Base-by-base conservation (phyloP, 352 stramenopile genomes). In the Phytophthora palmivora region DNA sequence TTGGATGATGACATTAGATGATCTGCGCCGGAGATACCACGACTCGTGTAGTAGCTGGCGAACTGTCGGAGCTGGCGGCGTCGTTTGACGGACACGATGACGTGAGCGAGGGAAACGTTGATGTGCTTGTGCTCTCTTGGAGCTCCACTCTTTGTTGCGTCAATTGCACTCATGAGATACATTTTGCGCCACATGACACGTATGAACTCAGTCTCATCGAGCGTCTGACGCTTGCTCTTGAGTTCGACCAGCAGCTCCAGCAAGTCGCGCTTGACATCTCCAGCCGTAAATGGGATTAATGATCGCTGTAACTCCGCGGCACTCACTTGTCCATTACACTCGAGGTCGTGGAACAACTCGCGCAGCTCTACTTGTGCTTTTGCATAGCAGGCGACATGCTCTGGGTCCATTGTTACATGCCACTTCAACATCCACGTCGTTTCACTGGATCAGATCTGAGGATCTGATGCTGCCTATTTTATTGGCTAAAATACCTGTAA, bases 11-110 rank as follows among this genome's bases (percentile, higher is more conserved):
- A 47, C 9, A 63, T 74, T 18, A 92, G 49, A 28, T 78, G 69
- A 41, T 84, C 74, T 0, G 82, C 74, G 1, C 82, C 82, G 1
- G 82, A 86, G 48, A 92, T 88, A 7, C 82, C 82, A 15, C 81
- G 78, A 57, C 72, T 85, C 9, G 70, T 64, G 58, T 92, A 92
- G 67, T 88, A 92, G 44, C 68, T 71, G 8, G 82, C 79, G 42
- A 92, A 92, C 43, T 89, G 76, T 48, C 81, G 74, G 51, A 92
- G 67, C 46, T 92, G 82, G 10, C 67, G 65, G 6, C 82, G 76
- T 0, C 82, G 79, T 54, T 92, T 89, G 60, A 92, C 82, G 10
- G 76, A 87, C 11, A 90, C 75, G 42, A 92, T 86, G 12, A 92
- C 78, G 14, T 92, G 82, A 3, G 80, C 65, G 3, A 92, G 55